Conservation (phyloP, 805 yeast genomes). For the Candida sakaeoensis region DNA sequence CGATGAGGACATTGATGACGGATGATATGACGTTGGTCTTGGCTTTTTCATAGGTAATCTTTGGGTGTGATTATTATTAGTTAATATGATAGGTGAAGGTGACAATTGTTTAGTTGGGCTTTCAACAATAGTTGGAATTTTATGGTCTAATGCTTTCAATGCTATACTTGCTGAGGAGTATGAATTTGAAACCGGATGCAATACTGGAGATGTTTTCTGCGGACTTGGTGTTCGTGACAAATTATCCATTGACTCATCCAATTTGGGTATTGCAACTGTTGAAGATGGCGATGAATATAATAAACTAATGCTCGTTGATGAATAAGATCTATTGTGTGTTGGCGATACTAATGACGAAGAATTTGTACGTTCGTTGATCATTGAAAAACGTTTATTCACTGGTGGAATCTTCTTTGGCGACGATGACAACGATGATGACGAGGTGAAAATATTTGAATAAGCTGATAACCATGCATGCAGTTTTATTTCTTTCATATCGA, state of each 20-base stretch:
- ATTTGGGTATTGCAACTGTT: constrained; percentile 43
- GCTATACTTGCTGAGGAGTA: constrained; percentile 62
- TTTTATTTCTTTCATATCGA: constrained; percentile 63
- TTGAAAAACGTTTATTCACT: constrained; percentile 42
- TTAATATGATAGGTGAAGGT: constrained; percentile 7
- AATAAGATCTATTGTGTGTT: constrained; percentile 31
- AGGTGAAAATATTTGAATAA: constrained; percentile 63
- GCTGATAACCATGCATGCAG: constrained; percentile 88
- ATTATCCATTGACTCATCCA: constrained; percentile 3
- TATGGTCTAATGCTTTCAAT: constrained; percentile 70
- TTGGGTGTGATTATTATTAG: constrained; percentile 23
- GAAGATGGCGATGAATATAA: constrained; percentile 63
- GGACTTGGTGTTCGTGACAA: constrained; percentile 11
- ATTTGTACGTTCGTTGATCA: constrained; percentile 39
- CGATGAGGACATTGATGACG: constrained; percentile 45
- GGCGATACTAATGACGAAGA: constrained; percentile 32
- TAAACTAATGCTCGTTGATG: constrained; percentile 25
- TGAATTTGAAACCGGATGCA: constrained; percentile 24
- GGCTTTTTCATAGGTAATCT: constrained; percentile 57
- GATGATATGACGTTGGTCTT: constrained; percentile 83
- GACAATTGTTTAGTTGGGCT: constrained; percentile 27
- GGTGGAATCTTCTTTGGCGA: constrained; percentile 10
- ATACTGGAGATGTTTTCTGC: constrained; percentile 18
- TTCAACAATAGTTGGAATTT: constrained; percentile 49
- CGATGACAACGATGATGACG: constrained; percentile 1